Percentiles rank a stretch among this genome's conserved stretches.
phyloP scores from a whole-genome alignment of 2,329 filamentous ascomycete genomes.

The Calonectria hawksworthii region DNA sequence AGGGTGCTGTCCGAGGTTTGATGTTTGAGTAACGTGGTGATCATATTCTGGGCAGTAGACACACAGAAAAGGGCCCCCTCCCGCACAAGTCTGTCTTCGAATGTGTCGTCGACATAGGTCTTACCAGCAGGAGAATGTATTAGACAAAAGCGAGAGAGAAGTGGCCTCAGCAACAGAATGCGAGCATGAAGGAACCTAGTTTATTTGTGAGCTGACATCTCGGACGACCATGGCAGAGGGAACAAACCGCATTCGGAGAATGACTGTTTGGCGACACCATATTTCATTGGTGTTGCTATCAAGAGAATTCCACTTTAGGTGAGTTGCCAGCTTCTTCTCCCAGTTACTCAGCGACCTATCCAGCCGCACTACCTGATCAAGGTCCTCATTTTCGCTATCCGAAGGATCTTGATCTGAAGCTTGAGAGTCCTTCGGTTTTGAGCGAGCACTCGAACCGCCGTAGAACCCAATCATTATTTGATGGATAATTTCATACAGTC shows the following conservation, averaged over 20 bases:
- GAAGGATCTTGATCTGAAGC: background rate
- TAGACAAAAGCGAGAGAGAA: constrained; percentile 51
- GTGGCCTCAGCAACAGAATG: constrained; percentile 50
- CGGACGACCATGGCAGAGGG: background rate
- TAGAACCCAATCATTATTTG: constrained; percentile 49
- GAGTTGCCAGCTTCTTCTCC: constrained; percentile 47
- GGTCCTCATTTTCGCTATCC: constrained; percentile 42
- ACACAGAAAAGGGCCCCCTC: constrained; percentile 54
- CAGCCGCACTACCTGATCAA: constrained; percentile 49
- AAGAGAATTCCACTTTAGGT: constrained; percentile 38
- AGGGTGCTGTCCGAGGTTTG: constrained; percentile 49
- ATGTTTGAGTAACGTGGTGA: constrained; percentile 47
- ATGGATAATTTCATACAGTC: constrained; percentile 55
- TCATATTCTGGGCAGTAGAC: constrained; percentile 50
- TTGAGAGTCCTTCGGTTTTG: constrained; percentile 24
- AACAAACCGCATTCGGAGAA: constrained; percentile 51
- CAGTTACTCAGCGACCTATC: constrained; percentile 50
- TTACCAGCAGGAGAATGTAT: constrained; percentile 30
- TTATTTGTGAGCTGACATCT: background rate
- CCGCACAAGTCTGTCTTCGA: constrained; percentile 47
- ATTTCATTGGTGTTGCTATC: constrained; percentile 40
- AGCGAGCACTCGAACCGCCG: constrained; percentile 27
- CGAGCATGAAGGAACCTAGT: constrained; percentile 52
- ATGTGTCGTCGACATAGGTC: constrained; percentile 32
- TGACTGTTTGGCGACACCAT: constrained; percentile 49